Evolutionary conservation across 352 stramenopile genomes (phyloP), one percentile per base, ranked within the genome.

Genomic region (Phytophthora pinifolia): DNA sequence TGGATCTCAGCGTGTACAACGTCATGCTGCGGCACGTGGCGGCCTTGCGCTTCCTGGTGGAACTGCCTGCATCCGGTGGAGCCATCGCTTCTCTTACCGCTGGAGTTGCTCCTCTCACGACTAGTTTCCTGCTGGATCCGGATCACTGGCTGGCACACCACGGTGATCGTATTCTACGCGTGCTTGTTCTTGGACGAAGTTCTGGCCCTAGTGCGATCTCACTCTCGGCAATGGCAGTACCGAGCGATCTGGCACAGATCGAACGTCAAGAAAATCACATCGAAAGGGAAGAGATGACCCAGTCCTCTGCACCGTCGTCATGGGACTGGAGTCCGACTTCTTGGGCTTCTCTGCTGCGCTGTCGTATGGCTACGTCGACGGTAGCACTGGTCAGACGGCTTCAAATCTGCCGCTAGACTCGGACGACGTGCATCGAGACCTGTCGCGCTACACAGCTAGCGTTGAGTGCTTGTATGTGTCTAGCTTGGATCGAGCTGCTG

Each of bases 1-100:
- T 83, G 32, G 75, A 86, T 29, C 29, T 81, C 35, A 83, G 76
- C 46, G 4, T 86, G 3, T 70, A 67, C 51, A 83, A 81, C 44
- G 58, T 54, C 45, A 81, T 86, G 75, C 50, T 86, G 12, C 62
- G 46, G 17, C 65, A 71, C 33, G 42, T 80, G 13, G 33, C 71
- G 4, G 54, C 62, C 3, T 49, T 86, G 1, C 75, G 72, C 4
- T 79, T 86, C 43, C 30, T 78, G 17, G 52, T 86, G 27, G 75
- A 83, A 44, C 67, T 86, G 27, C 72, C 72, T 4, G 50, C 72
- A 13, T 58, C 65, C 8, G 75, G 72, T 2, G 70, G 75, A 27
- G 72, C 67, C 22, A 31, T 79, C 1, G 31, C 70, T 1, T 70
- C 52, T 5, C 34, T 74, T 17, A 53, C 46, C 9, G 45, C 51